Evolutionary conservation across 106 monocot species (phyloP).

Genomic region (Dendrobium nobile): DNA sequence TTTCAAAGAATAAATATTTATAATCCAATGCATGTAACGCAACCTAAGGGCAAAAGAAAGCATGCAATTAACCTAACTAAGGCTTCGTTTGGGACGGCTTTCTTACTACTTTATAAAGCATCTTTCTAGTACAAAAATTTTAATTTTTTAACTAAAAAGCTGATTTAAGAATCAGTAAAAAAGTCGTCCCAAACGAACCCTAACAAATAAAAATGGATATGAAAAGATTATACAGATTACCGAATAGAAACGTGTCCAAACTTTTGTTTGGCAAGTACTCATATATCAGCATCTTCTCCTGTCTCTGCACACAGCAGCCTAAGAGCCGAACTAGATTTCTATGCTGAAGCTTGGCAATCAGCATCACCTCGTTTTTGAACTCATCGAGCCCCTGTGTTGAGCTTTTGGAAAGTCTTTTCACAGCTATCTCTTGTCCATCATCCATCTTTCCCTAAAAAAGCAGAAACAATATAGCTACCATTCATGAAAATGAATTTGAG

Average conservation of each 20-base stretch:
- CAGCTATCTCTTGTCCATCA: constrained; percentile 28
- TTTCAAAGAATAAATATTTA: too few relatives aligned
- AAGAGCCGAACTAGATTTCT: constrained; percentile 27
- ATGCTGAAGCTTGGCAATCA: constrained; percentile 34
- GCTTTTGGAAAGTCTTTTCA: constrained; percentile 21
- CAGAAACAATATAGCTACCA: not conserved
- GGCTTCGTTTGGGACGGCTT: too few relatives aligned
- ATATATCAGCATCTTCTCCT: constrained; percentile 29
- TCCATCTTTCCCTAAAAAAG: constrained; percentile 14
- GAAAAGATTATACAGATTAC: not conserved
- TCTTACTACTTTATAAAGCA: too few relatives aligned
- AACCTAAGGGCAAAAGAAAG: too few relatives aligned
- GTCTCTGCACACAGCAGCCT: constrained; percentile 29
- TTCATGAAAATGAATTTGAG: not conserved
- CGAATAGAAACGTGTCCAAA: constrained; percentile 28
- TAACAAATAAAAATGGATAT: not conserved
- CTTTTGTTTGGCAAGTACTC: constrained; percentile 40
- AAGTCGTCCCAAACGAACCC: too few relatives aligned
- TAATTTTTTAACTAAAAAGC: too few relatives aligned
- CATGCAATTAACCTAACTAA: too few relatives aligned
- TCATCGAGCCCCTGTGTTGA: constrained; percentile 29
- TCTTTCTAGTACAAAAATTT: too few relatives aligned
- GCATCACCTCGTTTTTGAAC: constrained; percentile 15
- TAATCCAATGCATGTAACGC: too few relatives aligned
- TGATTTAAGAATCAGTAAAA: too few relatives aligned